Percentiles rank a stretch among this genome's conserved stretches.
Conservation (phyloP, 176 grass and related monocot genomes). For the Aegilops tauschii region DNA sequence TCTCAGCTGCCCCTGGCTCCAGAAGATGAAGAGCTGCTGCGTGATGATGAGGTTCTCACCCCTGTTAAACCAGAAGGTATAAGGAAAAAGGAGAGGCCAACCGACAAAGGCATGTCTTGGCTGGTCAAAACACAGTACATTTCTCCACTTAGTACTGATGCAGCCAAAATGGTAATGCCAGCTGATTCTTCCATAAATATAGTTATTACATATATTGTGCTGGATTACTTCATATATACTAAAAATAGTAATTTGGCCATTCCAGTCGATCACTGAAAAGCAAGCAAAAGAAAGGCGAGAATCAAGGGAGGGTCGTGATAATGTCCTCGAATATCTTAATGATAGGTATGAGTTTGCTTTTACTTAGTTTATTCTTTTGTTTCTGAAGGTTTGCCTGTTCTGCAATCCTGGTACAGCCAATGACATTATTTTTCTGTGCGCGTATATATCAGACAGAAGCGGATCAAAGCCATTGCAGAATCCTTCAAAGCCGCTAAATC, state of each 20-base stretch:
- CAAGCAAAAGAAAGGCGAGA: constrained; percentile 97
- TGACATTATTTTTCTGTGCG: constrained; percentile 28
- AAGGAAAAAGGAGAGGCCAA: constrained; percentile 92
- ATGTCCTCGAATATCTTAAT: constrained; percentile 85
- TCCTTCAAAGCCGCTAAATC: constrained; percentile 92
- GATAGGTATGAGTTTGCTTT: constrained; percentile 54
- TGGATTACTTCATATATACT: constrained; percentile 25
- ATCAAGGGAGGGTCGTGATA: constrained; percentile 65
- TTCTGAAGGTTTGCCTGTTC: constrained; percentile 16
- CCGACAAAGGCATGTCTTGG: constrained; percentile 97
- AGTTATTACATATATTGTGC: constrained; percentile 30
- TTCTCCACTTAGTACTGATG: constrained; percentile 86
- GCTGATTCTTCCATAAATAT: constrained; percentile 25
- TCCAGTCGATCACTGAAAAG: constrained; percentile 92
- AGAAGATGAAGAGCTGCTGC: constrained; percentile 90
- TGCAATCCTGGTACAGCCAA: constrained; percentile 16
- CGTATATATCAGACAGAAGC: constrained; percentile 73
- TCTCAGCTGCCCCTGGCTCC: constrained; percentile 45
- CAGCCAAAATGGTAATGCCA: constrained; percentile 72
- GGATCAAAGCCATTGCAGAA: constrained; percentile 89
- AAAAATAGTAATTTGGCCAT: constrained; percentile 21
- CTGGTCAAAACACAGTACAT: constrained; percentile 99
- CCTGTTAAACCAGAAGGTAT: constrained; percentile 92
- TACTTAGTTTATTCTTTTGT: constrained; percentile 19
- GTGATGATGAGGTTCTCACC: constrained; percentile 83